Conservation (phyloP, 805 yeast species). For the Clavispora phyllophila region DNA sequence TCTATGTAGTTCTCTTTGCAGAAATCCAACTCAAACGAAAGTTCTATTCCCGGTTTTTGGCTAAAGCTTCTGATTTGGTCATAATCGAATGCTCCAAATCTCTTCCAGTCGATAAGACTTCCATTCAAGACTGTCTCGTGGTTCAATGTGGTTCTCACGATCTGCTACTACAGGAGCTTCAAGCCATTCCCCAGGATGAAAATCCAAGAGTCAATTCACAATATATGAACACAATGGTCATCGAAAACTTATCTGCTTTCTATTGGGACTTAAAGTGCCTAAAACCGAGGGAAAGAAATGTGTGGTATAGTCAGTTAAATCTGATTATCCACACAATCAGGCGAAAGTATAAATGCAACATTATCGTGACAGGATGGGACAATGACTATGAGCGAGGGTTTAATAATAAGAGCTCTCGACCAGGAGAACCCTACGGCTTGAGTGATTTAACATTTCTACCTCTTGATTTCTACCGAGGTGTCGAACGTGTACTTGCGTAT, state of each 20-base stretch:
- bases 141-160: neutral
- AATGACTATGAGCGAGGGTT: constrained; percentile 27
- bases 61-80: neutral
- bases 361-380: constrained; percentile 27
- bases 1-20: constrained; percentile 9
- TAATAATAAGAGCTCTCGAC: constrained; percentile 4
- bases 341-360: constrained; percentile 21
- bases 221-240: constrained; percentile 18
- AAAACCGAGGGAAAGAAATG: constrained; percentile 1
- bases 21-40: constrained; percentile 6
- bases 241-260: constrained; percentile 32
- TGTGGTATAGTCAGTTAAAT: constrained; percentile 14
- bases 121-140: neutral
- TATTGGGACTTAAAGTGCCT: constrained; percentile 25
- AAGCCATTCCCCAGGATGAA: constrained; percentile 1
- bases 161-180: constrained; percentile 2
- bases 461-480: constrained; percentile 3
- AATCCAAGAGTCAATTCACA: neutral
- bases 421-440: neutral
- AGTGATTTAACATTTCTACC: constrained; percentile 9
- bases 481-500: neutral
- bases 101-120: no score
- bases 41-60: constrained; percentile 3
- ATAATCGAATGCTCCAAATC: neutral
- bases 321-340: constrained; percentile 9